phyloP scores from a whole-genome alignment of 768 basidiomycete species.

The Sarcomyxa edulis region DNA sequence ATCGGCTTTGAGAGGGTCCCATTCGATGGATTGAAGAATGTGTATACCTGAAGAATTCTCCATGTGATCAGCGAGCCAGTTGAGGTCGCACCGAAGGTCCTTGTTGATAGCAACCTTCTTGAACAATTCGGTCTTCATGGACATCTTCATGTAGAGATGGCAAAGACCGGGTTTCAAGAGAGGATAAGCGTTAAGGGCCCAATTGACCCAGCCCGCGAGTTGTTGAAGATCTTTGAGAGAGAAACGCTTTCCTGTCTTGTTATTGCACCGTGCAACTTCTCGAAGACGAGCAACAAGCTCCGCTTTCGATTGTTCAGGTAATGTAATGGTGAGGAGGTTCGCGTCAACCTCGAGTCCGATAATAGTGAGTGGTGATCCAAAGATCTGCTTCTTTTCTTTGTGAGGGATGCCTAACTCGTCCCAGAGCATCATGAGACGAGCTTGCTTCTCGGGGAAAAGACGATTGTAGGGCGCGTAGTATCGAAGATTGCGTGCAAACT shows the following conservation, averaged over 20 bases:
- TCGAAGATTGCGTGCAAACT: constrained; percentile 4
- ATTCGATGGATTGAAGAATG: constrained; percentile 10
- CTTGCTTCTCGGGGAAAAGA: constrained; percentile 18
- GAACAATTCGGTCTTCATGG: neutral
- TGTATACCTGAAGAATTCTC: constrained; percentile 7
- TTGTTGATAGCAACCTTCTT: neutral
- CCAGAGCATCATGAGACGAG: constrained; percentile 21
- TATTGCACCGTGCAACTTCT: neutral
- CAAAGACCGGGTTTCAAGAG: neutral
- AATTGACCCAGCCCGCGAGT: too few relatives aligned
- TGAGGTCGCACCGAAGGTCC: constrained; percentile 11
- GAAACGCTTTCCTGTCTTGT: neutral
- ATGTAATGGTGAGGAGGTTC: constrained; percentile 12
- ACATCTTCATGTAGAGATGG: neutral
- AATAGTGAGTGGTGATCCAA: constrained; percentile 14
- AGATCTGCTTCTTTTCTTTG: constrained; percentile 22
- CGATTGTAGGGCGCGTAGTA: constrained; percentile 10
- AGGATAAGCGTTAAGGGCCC: neutral
- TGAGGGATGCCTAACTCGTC: constrained; percentile 26
- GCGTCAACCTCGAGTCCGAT: constrained; percentile 27
- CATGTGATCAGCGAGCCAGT: constrained; percentile 12
- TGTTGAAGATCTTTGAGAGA: too few relatives aligned
- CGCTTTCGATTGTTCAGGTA: neutral
- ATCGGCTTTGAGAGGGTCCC: too few relatives aligned
- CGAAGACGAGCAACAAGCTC: neutral